Base-by-base conservation (phyloP, 352 stramenopile genomes). In the Phytopythium montanum region DNA sequence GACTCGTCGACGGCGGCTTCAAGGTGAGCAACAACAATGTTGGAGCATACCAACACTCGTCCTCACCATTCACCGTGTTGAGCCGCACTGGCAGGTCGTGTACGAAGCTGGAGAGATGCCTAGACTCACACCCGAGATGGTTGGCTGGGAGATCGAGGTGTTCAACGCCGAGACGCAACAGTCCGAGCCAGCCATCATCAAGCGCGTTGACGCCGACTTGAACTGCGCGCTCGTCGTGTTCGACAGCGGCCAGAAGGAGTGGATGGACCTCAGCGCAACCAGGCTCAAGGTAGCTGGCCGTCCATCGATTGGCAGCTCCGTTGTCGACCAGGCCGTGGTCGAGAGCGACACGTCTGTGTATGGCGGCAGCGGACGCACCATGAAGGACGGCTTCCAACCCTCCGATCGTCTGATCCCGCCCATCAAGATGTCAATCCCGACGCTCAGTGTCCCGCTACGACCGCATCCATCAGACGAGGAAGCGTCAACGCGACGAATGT, bases 211-310 rank as follows among this genome's bases (percentile, higher is more conserved):
- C 45, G 52, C 50, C 2, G 69, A 76, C 19, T 74, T 88, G 44
- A 88, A 88, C 54, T 86, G 78, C 49, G 73, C 72, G 16, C 65
- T 86, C 19, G 54, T 88, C 6, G 57, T 63, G 12, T 88, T 86
- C 34, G 57, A 62, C 12, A 68, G 66, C 29, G 75, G 73, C 2
- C 66, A 62, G 34, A 85, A 85, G 52, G 77, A 84, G 53, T 85
- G 78, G 78, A 61, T 78, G 14, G 76, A 88, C 46, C 46, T 88
- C 5, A 76, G 64, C 8, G 66, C 85, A 21, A 70, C 72, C 21
- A 53, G 57, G 54, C 76, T 81, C 46, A 86, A 80, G 54, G 56
- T 83, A 31, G 33, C 72, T 0, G 64, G 61, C 0, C 52, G 67
- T 23, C 33, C 56, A 14, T 38, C 50, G n/a, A 33, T 56, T 2